Evolutionary conservation across 768 basidiomycete species (phyloP), one percentile per base, ranked within the genome.

Genomic region (Podaxis rugospora): DNA sequence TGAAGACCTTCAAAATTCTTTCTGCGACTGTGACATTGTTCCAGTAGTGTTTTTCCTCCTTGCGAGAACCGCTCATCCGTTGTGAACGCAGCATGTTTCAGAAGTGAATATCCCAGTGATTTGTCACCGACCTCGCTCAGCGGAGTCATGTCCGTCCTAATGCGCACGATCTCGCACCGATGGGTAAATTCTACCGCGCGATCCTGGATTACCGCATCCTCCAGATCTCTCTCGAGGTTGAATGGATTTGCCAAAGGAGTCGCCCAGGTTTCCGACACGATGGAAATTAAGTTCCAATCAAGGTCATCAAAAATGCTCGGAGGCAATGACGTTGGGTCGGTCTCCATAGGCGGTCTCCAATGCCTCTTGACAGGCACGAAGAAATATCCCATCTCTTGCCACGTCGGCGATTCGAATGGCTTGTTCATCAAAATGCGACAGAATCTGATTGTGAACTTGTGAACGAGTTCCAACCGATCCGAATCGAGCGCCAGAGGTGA

Each of bases 121-220:
- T 85, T 85, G 67, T 88, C 88, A 23, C 71, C 74, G 7, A 87
- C 87, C 67, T 86, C 86, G 71, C 88, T 89, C 62, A 88, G 70
- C 28, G 93, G 92, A 14, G 80, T 86, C 66, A 95, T 68, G 70
- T 94, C 93, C 21, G 66, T 73, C 54, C 91, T 77, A 35, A 92
- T 70, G 46, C 70, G 73, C 27, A 83, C 68, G 18, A 81, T 81
- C 66, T 79, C 80, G 68, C 88, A 92, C 49, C 90, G 80, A 62
- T 87, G 77, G 1, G 90, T 91, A 66, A 87, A 90, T 68, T 90
- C 90, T n/a, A 84, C 82, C 74, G 78, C 79, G 61, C 90, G 79
- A 66, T 93, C 92, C 71, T 92, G 89, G 36, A 95, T 75, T 21
- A 94, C 75, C 25, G 85, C 82, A 66, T 92, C 89, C 53, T 78